Base-by-base conservation (phyloP, 108 stramenopile genomes). In the Chaetoceros tenuissimus region DNA sequence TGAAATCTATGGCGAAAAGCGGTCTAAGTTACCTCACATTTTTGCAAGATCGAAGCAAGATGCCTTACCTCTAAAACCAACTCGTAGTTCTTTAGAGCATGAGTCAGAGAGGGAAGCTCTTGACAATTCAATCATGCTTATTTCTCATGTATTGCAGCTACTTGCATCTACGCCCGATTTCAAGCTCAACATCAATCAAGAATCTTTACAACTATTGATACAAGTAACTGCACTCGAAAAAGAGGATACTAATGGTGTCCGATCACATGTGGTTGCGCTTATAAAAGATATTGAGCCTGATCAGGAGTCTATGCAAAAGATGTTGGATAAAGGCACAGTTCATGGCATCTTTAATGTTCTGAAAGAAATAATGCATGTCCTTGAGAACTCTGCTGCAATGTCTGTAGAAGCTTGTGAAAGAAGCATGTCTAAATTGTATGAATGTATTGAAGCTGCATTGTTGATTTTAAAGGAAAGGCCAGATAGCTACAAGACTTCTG, bases 1-100 rank as follows among this genome's bases (percentile, higher is more conserved):
- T 28, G 91, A 89, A 57, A 84, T 89, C 18, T 89, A 79, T 59
- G 81, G 66, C 24, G 31, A 65, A 16, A 58, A 67, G 13, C 58
- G 71, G 40, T 31, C 51, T 17, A 31, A 56, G 21, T 47, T 55
- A 23, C 45, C 46, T 16, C 55, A 23, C 21, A 55, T 40, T 40
- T 40, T 40, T 13, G 5, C 34, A 5, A 40, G n/a, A n/a, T n/a
- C n/a, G n/a, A n/a, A n/a, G n/a, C n/a, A n/a, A n/a, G n/a, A n/a
- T n/a, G n/a, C n/a, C n/a, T n/a, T n/a, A n/a, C n/a, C n/a, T n/a
- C n/a, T n/a, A n/a, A n/a, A n/a, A n/a, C n/a, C n/a, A n/a, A n/a
- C n/a, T n/a, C n/a, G n/a, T n/a, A n/a, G n/a, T n/a, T n/a, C n/a
- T n/a, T n/a, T n/a, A n/a, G n/a, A n/a, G n/a, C n/a, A n/a, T n/a